phyloP scores from a whole-genome alignment of 305 asterid genomes.

The Coffea humblotiana region DNA sequence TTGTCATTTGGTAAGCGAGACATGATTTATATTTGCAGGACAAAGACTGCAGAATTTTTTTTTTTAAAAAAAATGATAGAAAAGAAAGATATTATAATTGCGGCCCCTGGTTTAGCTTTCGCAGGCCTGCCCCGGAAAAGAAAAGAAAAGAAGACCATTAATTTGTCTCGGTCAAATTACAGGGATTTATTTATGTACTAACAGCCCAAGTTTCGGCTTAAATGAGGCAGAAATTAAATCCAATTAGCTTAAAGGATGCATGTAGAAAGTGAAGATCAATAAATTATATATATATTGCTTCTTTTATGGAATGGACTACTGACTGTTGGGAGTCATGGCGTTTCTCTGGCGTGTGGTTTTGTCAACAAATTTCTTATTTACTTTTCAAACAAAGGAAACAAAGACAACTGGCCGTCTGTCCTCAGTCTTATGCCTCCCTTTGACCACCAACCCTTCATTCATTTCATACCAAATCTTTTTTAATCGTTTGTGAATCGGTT shows the following conservation, averaged over 20 bases:
- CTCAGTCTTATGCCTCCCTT: constrained; percentile 10
- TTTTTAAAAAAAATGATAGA: not conserved
- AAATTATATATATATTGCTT: not conserved
- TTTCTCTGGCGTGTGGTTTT: not conserved
- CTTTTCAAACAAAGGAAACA: constrained; percentile 1
- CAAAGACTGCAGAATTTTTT: not conserved
- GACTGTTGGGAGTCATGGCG: constrained; percentile 18
- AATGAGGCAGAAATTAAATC: not conserved
- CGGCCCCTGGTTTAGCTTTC: not conserved
- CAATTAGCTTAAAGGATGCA: not conserved
- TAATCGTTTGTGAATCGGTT: not conserved
- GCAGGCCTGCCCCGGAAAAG: not conserved
- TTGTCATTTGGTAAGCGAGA: not conserved
- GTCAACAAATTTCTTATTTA: not conserved
- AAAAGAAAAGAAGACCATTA: not conserved
- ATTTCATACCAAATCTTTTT: not conserved
- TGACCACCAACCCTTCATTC: constrained; percentile 22
- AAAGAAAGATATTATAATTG: not conserved
- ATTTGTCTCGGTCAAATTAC: not conserved
- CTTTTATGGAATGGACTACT: not conserved
- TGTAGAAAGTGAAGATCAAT: not conserved
- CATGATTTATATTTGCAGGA: not conserved
- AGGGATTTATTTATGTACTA: not conserved
- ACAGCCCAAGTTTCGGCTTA: not conserved
- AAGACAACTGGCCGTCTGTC: constrained; percentile 26